These are phyloP conservation scores for Ceratocystis smalleyi DNA, from an alignment of 2,329 filamentous ascomycete genomes.

Conservation along the genomic window DNA sequence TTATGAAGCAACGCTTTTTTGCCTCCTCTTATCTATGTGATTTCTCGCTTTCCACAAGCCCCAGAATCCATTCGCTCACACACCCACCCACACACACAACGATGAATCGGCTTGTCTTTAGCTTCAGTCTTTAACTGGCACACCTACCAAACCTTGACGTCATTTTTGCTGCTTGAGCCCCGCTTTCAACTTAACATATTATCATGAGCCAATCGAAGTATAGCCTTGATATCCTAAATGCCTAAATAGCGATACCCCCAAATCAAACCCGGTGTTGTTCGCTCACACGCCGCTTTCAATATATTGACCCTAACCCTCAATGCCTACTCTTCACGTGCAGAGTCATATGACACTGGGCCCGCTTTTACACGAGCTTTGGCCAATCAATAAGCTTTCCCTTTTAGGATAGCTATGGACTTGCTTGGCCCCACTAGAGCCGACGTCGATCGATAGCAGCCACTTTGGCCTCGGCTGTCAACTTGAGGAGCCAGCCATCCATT, in stretches of 20 bases:
- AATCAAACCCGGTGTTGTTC: too few species aligned
- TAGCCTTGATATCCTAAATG: too few species aligned
- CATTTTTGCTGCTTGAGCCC: neutral
- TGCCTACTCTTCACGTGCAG: neutral
- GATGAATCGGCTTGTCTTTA: too few species aligned
- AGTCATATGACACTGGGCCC: neutral
- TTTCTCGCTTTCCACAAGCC: too few species aligned
- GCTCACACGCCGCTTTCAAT: too few species aligned
- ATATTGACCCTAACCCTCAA: neutral
- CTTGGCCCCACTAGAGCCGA: slow-evolving; percentile 13
- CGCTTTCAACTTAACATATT: neutral
- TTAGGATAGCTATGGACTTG: slow-evolving; percentile 10
- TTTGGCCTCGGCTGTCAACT: slow-evolving; percentile 10
- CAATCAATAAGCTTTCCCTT: slow-evolving; percentile 11
- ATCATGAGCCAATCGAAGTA: neutral
- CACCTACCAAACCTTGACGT: neutral
- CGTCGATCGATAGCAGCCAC: slow-evolving; percentile 10
- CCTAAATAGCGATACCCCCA: too few species aligned
- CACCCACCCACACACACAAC: too few species aligned
- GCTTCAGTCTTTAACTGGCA: neutral
- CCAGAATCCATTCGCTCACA: too few species aligned
- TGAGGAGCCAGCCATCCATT: neutral
- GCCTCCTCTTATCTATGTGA: neutral
- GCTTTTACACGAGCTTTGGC: neutral
- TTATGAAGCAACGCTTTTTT: neutral